Base-by-base conservation (phyloP, 768 basidiomycete genomes). In the Panaeolus cyanescens region DNA sequence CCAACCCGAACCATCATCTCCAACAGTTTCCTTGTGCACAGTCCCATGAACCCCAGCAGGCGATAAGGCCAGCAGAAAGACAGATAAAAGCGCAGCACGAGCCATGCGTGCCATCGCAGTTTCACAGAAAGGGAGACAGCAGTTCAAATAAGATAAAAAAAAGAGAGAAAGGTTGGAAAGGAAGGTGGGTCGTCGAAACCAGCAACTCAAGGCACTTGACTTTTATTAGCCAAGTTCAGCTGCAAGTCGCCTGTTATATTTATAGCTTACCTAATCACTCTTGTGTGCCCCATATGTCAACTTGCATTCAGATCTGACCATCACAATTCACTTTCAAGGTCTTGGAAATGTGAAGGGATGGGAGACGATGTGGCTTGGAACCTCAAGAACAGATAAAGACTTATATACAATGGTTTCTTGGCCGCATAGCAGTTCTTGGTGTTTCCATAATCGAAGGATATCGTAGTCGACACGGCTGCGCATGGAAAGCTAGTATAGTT, bases 61-160 rank as follows among this genome's bases (percentile, higher is more conserved):
- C 54, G 28, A 40, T 40, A 67, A 56, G 30, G 66, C 60, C 20
- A 70, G 59, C 45, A 66, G 62, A 64, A 70, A 39, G 56, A 68
- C 37, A 15, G 22, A 28, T 28, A 50, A 25, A 50, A 50, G 25
- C 45, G 45, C 45, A 50, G 45, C 45, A 50, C 45, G 22, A 50
- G 45, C 10, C 45, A 50, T 50, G 45, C 45, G 45, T 50, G 45
- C 45, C 45, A 50, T 50, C 45, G 45, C 45, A 50, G 45, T 50
- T 50, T 50, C 45, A 50, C 45, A 57, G 67, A 59, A 55, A 72
- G 62, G 55, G 68, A 59, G 12, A 68, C 60, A 55, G 61, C 61
- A 31, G 55, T 67, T 15, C 64, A 32, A n/a, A 58, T 55, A 55
- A 62, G 39, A 50, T 30, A 50, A 60, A 56, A 22, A 56, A 55